Evolutionary conservation across 1,139 yeast genomes (phyloP).

Genomic region (Lodderomyces orthopsilosis): DNA sequence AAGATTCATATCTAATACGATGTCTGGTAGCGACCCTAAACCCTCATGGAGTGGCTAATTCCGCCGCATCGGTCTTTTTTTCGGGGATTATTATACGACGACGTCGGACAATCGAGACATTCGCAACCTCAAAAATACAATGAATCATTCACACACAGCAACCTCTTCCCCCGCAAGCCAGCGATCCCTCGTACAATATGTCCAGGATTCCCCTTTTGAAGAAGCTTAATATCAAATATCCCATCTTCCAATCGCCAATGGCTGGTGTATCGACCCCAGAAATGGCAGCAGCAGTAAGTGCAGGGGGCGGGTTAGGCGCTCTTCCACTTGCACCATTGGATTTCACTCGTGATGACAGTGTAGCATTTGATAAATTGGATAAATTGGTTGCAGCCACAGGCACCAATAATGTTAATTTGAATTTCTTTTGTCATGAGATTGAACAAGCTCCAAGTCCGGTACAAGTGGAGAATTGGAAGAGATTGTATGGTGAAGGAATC

Average conservation of each 20-base stretch:
- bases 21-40: no score
- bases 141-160: no score
- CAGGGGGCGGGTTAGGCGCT: conserved; percentile 46
- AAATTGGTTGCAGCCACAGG: not conserved
- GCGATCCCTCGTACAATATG: conserved; percentile 8
- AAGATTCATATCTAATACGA: no score
- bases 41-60: not conserved
- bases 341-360: conserved; percentile 17
- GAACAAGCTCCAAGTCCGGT: conserved; percentile 17
- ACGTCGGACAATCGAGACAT: not conserved
- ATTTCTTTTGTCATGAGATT: conserved; percentile 45
- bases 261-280: conserved; percentile 47
- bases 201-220: conserved; percentile 1
- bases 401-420: conserved; percentile 33
- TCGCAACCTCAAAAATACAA: no score
- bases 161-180: not conserved
- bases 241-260: conserved; percentile 54
- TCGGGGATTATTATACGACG: not conserved
- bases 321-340: conserved; percentile 39
- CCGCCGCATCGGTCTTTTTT: not conserved
- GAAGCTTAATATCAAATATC: conserved; percentile 25
- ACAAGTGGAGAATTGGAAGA: conserved; percentile 25
- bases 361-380: conserved; percentile 16
- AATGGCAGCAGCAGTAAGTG: conserved; percentile 37
- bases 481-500: conserved; percentile 15